These are phyloP conservation scores for Lojkania enalia DNA, from an alignment of 2,329 filamentous ascomycete genomes.

Conservation along the genomic window DNA sequence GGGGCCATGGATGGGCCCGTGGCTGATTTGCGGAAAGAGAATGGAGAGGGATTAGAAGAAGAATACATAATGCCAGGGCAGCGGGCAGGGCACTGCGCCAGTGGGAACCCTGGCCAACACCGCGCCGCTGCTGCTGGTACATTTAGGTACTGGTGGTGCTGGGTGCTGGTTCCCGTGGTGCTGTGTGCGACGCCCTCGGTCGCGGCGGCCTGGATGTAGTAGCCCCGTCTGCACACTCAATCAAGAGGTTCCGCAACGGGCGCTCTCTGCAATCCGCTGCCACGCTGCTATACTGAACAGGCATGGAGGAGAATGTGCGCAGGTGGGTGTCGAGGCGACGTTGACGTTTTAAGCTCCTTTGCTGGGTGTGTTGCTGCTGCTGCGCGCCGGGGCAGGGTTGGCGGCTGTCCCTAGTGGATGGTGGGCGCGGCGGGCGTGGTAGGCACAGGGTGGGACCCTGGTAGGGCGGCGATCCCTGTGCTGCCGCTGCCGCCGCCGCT, in stretches of 20 bases:
- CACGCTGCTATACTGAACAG: not conserved
- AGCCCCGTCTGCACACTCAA: not conserved
- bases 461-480: not conserved
- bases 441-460: not conserved
- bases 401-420: no score
- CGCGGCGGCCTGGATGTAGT: not conserved
- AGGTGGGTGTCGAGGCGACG: not conserved
- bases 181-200: not conserved
- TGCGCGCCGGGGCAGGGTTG: no score
- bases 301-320: no score
- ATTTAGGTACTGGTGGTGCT: no score
- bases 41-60: no score
- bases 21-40: no score
- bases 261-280: not conserved
- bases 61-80: no score
- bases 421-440: not conserved
- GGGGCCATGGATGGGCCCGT: no score
- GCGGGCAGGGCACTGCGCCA: no score
- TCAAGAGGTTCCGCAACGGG: not conserved
- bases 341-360: not conserved
- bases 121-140: not conserved
- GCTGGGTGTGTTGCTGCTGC: no score
- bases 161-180: no score
- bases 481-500: not conserved
- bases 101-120: not conserved